Conservation (phyloP, 2,329 filamentous ascomycete genomes). For the Coniochaeta hoffmannii region DNA sequence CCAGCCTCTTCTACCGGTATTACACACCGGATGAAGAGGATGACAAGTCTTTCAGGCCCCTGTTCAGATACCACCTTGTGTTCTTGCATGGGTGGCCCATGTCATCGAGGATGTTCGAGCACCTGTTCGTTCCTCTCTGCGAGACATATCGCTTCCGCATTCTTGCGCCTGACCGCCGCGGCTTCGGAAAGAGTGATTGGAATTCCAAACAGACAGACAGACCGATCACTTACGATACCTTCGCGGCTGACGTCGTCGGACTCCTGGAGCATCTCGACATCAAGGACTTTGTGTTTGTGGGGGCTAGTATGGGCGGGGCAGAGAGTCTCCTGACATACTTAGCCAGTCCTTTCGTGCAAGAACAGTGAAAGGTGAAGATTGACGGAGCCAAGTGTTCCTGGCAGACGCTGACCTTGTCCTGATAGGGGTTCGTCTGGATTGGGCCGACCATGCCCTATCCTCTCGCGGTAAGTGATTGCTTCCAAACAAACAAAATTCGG, state of each 20-base stretch:
- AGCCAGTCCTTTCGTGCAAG: constrained; percentile 1
- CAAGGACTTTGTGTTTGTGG: constrained; percentile 9
- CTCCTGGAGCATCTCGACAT: constrained; percentile 7
- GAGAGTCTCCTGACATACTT: constrained; percentile 8
- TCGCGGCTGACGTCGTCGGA: constrained; percentile 7
- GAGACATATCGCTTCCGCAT: constrained; percentile 10
- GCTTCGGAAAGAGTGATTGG: constrained; percentile 10
- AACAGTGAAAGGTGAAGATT: constrained; percentile 5
- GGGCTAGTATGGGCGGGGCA: constrained; percentile 10
- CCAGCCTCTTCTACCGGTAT: constrained; percentile 12
- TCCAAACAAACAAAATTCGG: neutral
- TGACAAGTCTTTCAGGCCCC: constrained; percentile 1
- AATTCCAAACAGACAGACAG: neutral
- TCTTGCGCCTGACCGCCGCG: constrained; percentile 12
- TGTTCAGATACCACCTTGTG: constrained; percentile 9
- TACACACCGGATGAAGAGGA: constrained; percentile 6
- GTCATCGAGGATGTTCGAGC: constrained; percentile 15
- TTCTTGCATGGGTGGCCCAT: constrained; percentile 16
- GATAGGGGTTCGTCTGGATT: constrained; percentile 12
- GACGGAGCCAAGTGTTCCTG: neutral
- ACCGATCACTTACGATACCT: constrained; percentile 11
- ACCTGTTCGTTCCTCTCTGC: constrained; percentile 12
- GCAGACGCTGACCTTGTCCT: neutral
- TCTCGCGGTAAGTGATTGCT: neutral
- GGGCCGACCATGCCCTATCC: constrained; percentile 12